Percentiles rank a stretch among this genome's conserved stretches.
Evolutionary conservation across 2,329 filamentous ascomycete genomes (phyloP).

Genomic region (Xylariaceae sp.): DNA sequence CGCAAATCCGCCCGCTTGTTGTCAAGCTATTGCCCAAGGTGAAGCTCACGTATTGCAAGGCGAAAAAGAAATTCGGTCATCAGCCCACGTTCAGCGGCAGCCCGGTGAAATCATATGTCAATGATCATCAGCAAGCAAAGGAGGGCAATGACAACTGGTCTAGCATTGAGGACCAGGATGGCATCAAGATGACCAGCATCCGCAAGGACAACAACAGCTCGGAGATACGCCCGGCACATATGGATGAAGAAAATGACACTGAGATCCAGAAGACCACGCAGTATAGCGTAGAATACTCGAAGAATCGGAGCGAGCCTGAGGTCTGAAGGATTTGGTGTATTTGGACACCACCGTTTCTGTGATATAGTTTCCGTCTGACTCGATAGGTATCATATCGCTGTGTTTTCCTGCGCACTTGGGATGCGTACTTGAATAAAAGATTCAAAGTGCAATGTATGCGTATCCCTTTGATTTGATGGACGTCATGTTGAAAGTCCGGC

Average conservation of each 20-base stretch:
- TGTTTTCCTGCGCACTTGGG: too few species aligned
- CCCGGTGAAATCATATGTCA: conserved; percentile 12
- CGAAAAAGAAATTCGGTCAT: conserved; percentile 15
- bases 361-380: too few species aligned
- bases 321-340: too few species aligned
- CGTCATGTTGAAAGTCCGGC: too few species aligned
- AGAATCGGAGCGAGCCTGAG: too few species aligned
- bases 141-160: conserved; percentile 22
- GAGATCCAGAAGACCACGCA: conserved; percentile 31
- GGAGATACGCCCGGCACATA: conserved; percentile 20
- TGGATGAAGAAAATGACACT: conserved; percentile 14
- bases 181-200: conserved; percentile 19
- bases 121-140: conserved; percentile 11
- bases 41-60: conserved; percentile 24
- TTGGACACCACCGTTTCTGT: too few species aligned
- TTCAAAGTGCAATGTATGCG: too few species aligned
- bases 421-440: too few species aligned
- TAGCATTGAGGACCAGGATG: conserved; percentile 18
- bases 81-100: conserved; percentile 10
- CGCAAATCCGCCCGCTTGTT: conserved; percentile 32
- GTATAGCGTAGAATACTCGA: conserved; percentile 31
- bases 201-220: conserved; percentile 12
- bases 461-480: too few species aligned
- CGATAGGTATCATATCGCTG: too few species aligned
- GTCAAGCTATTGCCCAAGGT: conserved; percentile 30